Conservation (phyloP, 225 moss, liverwort and hornwort species). For the Ulota crispa region DNA sequence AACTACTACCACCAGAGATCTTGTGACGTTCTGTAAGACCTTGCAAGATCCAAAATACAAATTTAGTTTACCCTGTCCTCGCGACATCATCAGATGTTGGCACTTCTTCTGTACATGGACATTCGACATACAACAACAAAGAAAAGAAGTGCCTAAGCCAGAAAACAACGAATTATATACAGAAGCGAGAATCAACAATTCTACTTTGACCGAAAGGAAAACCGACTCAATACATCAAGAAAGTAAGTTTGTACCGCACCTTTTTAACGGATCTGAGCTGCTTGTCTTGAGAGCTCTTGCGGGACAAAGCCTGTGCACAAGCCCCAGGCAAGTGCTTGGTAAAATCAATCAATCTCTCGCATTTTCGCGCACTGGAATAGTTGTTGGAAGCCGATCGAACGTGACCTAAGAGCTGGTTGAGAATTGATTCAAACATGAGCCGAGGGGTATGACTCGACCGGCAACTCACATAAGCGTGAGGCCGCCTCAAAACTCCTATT, state of each 20-base stretch:
- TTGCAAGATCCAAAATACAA: neutral
- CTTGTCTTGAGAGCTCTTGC: constrained; percentile 38
- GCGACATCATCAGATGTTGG: neutral
- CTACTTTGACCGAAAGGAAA: neutral
- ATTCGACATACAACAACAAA: neutral
- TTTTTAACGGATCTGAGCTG: constrained; percentile 33
- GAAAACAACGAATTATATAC: neutral
- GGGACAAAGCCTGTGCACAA: constrained; percentile 50
- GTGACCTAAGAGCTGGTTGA: constrained; percentile 86
- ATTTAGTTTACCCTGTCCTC: neutral
- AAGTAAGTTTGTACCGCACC: constrained; percentile 25
- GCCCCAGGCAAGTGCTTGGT: constrained; percentile 63
- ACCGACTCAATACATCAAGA: constrained; percentile 1
- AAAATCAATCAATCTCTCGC: constrained; percentile 78
- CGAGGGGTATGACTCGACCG: constrained; percentile 80
- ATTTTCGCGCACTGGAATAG: constrained; percentile 72
- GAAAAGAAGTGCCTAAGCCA: neutral
- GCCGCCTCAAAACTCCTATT: constrained; percentile 59
- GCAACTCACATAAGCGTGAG: constrained; percentile 79
- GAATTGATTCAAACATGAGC: constrained; percentile 78
- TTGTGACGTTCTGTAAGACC: neutral
- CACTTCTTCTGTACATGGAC: neutral
- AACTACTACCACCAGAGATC: neutral
- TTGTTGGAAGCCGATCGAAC: constrained; percentile 77
- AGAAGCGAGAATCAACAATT: neutral